Conservation (phyloP, 768 basidiomycete species). For the Boletus rex-veris region DNA sequence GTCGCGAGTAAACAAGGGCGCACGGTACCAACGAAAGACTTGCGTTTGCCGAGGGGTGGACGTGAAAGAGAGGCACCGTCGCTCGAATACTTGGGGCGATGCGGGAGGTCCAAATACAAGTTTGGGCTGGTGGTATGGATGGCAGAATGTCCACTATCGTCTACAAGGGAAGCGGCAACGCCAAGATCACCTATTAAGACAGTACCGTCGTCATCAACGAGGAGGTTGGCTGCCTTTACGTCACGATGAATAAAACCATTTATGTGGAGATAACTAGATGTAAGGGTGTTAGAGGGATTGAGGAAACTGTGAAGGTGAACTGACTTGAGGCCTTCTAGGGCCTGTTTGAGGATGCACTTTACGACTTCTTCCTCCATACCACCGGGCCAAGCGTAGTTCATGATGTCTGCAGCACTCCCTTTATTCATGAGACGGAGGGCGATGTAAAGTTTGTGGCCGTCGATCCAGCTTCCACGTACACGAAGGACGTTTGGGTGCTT, state of each 20-base stretch:
- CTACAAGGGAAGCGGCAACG: constrained; percentile 80
- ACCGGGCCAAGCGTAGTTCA: constrained; percentile 81
- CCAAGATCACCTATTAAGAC: constrained; percentile 91
- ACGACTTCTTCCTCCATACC: constrained; percentile 90
- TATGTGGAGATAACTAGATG: constrained; percentile 71
- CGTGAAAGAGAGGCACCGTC: constrained; percentile 19
- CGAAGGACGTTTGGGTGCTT: constrained; percentile 94
- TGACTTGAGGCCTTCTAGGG: constrained; percentile 83
- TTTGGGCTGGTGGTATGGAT: constrained; percentile 12
- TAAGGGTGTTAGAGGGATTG: constrained; percentile 3
- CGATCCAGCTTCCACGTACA: constrained; percentile 86
- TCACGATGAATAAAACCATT: constrained; percentile 94
- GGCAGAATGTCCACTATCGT: constrained; percentile 50
- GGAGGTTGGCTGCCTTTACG: constrained; percentile 89
- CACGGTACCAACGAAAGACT: constrained; percentile 90
- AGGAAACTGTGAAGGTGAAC: constrained; percentile 21
- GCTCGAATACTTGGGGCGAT: constrained; percentile 5
- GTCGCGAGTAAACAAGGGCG: constrained; percentile 19
- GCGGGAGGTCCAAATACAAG: constrained; percentile 35
- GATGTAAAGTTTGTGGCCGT: constrained; percentile 80
- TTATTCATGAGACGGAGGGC: constrained; percentile 88
- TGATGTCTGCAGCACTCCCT: constrained; percentile 81
- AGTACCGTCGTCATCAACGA: constrained; percentile 87
- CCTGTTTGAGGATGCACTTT: constrained; percentile 79
- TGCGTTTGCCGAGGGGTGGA: constrained; percentile 68